Percentiles rank a stretch among this genome's conserved stretches.
Conservation (phyloP, 2,329 filamentous ascomycete genomes). For the Stromatinia cepivora region DNA sequence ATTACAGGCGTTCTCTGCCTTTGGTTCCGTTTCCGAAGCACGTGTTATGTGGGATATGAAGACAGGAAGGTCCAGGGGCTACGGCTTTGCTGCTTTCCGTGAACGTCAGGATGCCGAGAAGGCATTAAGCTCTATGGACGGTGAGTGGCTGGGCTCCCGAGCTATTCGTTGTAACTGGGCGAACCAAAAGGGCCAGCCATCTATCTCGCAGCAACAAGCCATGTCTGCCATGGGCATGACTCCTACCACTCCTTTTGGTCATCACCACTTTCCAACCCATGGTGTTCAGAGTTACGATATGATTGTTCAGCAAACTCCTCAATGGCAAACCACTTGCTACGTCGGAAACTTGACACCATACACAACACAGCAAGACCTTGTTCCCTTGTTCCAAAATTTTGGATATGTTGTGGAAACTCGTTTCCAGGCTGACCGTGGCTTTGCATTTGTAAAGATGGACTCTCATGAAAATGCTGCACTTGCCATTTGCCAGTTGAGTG, state of each 20-base stretch:
- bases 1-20: constrained; percentile 90
- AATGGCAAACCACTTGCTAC: constrained; percentile 98
- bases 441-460: constrained; percentile 99
- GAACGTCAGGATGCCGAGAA: constrained; percentile 94
- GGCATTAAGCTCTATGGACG: constrained; percentile 95
- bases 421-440: constrained; percentile 96
- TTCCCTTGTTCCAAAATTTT: constrained; percentile 99
- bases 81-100: constrained; percentile 96
- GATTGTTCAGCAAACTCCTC: constrained; percentile 90
- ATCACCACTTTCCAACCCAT: constrained; percentile 97
- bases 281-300: constrained; percentile 97
- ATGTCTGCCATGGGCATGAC: constrained; percentile 99
- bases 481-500: constrained; percentile 96
- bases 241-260: constrained; percentile 91
- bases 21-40: constrained; percentile 93
- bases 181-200: constrained; percentile 99
- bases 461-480: constrained; percentile 96
- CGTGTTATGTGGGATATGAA: constrained; percentile 99
- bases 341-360: constrained; percentile 98
- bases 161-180: constrained; percentile 99
- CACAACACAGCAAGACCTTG: constrained; percentile 92
- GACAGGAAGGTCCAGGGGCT: constrained; percentile 93
- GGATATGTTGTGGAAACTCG: constrained; percentile 96
- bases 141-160: constrained; percentile 96
- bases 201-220: constrained; percentile 94